A percentile compares a stretch with the other conserved stretches of the same genome.
These are phyloP conservation scores for Saturnispora galanensis DNA, from an alignment of 805 yeast species.

Conservation along the genomic window DNA sequence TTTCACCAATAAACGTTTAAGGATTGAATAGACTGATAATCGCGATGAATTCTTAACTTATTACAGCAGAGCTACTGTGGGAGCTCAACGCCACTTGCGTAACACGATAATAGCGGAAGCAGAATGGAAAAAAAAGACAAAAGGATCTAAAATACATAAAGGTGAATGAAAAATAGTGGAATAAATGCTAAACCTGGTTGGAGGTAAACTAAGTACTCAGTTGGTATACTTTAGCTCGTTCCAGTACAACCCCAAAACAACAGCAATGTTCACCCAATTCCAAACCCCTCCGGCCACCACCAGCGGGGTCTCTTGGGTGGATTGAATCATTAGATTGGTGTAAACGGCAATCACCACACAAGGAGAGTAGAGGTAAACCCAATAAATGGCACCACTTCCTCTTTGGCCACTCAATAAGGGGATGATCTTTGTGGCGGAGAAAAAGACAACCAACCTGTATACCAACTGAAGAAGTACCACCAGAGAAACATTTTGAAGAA, in stretches of 20 bases:
- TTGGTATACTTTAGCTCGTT: conserved; percentile 44
- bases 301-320: conserved; percentile 52
- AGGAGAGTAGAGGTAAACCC: conserved; percentile 84
- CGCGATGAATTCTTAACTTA: no score
- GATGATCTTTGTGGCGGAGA: conserved; percentile 86
- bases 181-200: no score
- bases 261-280: conserved; percentile 19
- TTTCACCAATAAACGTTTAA: no score
- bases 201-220: no score
- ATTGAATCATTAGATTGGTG: conserved; percentile 87
- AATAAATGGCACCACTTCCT: conserved; percentile 8
- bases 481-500: conserved; percentile 58
- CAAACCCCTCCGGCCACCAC: conserved; percentile 40
- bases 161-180: no score
- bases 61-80: no score
- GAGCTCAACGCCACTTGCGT: no score
- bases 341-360: conserved; percentile 91
- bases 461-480: conserved; percentile 75
- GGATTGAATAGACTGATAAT: no score
- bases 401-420: conserved; percentile 46
- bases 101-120: no score
- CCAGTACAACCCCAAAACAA: conserved; percentile 37
- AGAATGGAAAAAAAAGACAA: no score
- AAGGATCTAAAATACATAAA: no score
- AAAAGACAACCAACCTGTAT: conserved; percentile 75